Evolutionary conservation across 225 moss, liverwort and hornwort species (phyloP).

Genomic region (Rhytidiadelphus loreus): DNA sequence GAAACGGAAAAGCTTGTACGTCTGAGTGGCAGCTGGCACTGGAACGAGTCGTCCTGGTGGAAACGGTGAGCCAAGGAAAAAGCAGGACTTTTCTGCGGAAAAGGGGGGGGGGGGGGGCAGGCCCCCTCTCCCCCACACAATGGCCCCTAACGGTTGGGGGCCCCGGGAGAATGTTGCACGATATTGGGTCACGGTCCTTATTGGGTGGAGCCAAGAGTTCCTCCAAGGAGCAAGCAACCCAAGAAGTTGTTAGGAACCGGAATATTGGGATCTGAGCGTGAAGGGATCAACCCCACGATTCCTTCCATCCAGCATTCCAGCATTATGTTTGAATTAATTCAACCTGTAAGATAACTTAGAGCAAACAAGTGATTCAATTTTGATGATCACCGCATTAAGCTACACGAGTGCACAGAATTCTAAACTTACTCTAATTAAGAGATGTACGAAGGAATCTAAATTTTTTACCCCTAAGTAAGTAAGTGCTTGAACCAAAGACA

Average conservation of each 20-base stretch:
- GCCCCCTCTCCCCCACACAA: no score
- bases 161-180: neutral
- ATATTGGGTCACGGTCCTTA: neutral
- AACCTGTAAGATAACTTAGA: no score
- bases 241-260: neutral
- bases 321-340: no score
- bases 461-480: no score
- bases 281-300: neutral
- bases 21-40: neutral
- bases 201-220: neutral
- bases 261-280: neutral
- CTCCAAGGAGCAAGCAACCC: neutral
- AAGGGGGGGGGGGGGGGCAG: no score
- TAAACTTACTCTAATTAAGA: no score
- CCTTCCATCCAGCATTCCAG: no score
- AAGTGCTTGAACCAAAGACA: no score
- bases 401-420: no score
- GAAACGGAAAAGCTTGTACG: neutral
- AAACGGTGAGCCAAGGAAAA: neutral
- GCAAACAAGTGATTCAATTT: no score
- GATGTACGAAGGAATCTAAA: no score
- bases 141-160: neutral
- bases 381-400: no score
- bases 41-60: neutral
- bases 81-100: neutral